Conservation (phyloP, 2,329 filamentous ascomycete genomes). For the Colletotrichum abscissum region DNA sequence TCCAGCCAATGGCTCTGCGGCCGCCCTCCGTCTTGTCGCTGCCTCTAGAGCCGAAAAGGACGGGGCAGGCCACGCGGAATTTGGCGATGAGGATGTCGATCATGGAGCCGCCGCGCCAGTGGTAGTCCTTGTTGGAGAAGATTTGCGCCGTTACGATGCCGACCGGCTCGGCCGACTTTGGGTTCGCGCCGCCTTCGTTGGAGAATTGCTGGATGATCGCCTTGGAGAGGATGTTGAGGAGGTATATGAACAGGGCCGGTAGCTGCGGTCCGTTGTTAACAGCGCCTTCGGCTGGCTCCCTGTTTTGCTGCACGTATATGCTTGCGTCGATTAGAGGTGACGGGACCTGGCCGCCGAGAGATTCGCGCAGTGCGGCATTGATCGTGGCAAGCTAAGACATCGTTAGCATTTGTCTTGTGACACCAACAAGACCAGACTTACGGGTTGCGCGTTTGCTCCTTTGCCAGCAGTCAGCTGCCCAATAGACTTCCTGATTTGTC, state of each 20-base stretch:
- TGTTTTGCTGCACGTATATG: conserved; percentile 60
- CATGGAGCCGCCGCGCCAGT: conserved; percentile 74
- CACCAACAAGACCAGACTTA: conserved; percentile 42
- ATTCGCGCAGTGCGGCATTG: conserved; percentile 62
- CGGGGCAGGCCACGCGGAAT: conserved; percentile 82
- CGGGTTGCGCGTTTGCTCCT: conserved; percentile 63
- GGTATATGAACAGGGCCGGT: conserved; percentile 77
- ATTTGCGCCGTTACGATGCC: conserved; percentile 82
- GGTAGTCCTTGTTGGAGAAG: conserved; percentile 76
- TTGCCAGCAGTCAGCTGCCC: conserved; percentile 78
- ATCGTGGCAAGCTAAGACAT: conserved; percentile 56
- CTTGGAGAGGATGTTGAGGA: conserved; percentile 82
- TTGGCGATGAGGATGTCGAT: conserved; percentile 90
- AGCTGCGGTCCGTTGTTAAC: conserved; percentile 64
- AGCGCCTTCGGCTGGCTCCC: conserved; percentile 60
- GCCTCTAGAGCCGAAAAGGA: conserved; percentile 85
- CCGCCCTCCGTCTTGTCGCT: conserved; percentile 79
- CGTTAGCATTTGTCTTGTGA: conserved; percentile 22
- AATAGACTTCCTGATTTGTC: conserved; percentile 77
- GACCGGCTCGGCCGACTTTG: conserved; percentile 78
- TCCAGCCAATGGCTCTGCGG: conserved; percentile 78
- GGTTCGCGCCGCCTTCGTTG: conserved; percentile 72
- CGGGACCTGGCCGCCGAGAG: conserved; percentile 62
- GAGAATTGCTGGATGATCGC: conserved; percentile 76
- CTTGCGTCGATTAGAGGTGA: conserved; percentile 65